phyloP scores from a whole-genome alignment of 2,329 filamentous ascomycete genomes.

The Microsporum ferrugineum region DNA sequence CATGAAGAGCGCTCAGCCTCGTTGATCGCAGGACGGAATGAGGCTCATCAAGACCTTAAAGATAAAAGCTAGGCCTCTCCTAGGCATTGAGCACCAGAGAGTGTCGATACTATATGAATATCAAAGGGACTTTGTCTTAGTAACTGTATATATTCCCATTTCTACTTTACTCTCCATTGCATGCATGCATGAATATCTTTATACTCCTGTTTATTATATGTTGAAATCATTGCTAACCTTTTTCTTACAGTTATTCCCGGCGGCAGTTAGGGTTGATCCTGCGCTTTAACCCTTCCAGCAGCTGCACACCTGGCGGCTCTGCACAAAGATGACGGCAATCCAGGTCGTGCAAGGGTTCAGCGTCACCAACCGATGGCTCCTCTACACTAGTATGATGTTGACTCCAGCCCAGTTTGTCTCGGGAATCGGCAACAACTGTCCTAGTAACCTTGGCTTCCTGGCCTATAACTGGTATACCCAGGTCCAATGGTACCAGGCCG shows the following conservation, averaged over 20 bases:
- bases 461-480: slow-evolving; percentile 9
- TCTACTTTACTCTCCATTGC: too few relatives aligned
- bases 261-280: too few relatives aligned
- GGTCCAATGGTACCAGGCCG: slow-evolving; percentile 2
- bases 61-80: not conserved
- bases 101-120: too few relatives aligned
- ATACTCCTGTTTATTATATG: too few relatives aligned
- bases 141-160: not conserved
- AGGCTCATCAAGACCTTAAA: not conserved
- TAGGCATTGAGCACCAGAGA: not conserved
- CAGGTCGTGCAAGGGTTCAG: slow-evolving; percentile 2
- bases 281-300: not conserved
- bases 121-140: not conserved
- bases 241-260: not conserved
- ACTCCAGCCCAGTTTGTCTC: slow-evolving; percentile 6
- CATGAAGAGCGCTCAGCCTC: not conserved
- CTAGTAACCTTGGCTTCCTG: slow-evolving; percentile 7
- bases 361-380: slow-evolving; percentile 1
- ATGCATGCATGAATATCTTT: not conserved
- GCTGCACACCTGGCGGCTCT: not conserved
- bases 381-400: slow-evolving; percentile 6
- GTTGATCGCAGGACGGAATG: not conserved
- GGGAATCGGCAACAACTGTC: slow-evolving; percentile 5
- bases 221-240: too few relatives aligned
- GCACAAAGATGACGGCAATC: not conserved